phyloP scores from a whole-genome alignment of 2,329 filamentous ascomycete species.

The Phialemoniopsis sp. region DNA sequence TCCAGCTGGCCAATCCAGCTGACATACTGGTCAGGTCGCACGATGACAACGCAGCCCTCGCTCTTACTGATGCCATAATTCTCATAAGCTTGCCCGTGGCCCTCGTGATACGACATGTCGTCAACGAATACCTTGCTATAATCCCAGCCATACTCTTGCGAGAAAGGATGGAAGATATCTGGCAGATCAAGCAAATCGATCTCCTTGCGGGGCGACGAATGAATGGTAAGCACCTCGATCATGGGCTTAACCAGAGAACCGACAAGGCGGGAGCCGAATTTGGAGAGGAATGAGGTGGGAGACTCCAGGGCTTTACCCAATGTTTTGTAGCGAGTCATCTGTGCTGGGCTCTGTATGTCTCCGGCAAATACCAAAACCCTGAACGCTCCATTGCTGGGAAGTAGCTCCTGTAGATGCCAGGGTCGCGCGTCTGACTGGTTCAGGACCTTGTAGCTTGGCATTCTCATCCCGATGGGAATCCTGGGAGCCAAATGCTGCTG shows the following conservation, averaged over 20 bases:
- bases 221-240: constrained; percentile 59
- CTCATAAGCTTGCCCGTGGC: constrained; percentile 45
- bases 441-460: constrained; percentile 55
- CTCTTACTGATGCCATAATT: constrained; percentile 53
- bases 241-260: no score
- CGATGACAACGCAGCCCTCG: constrained; percentile 52
- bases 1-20: no score
- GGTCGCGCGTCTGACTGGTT: constrained; percentile 52
- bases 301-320: neutral
- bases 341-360: constrained; percentile 41
- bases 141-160: constrained; percentile 44
- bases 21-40: constrained; percentile 67
- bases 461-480: constrained; percentile 60
- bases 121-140: constrained; percentile 56
- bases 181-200: constrained; percentile 49
- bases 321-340: no score
- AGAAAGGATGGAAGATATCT: constrained; percentile 40
- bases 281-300: constrained; percentile 1
- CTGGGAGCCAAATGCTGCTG: no score
- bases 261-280: no score
- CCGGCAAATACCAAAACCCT: constrained; percentile 57
- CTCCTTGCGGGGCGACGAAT: constrained; percentile 45
- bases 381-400: constrained; percentile 53
- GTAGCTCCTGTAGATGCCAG: constrained; percentile 52
- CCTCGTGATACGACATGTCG: constrained; percentile 48